phyloP scores from a whole-genome alignment of 2,329 filamentous ascomycete genomes.

The Ophiocordyceps polyrhachis-furcata region DNA sequence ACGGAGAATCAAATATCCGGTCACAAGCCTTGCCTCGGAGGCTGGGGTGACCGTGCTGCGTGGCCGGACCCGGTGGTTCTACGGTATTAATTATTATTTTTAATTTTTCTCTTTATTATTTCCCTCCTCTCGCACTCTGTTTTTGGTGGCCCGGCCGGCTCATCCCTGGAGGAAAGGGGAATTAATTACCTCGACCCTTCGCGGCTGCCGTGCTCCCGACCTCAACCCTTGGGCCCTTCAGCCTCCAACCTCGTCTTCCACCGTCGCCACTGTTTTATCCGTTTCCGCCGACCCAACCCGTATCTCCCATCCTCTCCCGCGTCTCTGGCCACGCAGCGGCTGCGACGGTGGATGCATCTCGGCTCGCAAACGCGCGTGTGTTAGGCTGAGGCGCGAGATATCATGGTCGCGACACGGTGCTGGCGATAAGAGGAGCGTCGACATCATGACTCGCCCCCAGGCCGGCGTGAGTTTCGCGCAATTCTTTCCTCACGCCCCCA shows the following conservation, averaged over 20 bases:
- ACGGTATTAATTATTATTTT: not conserved
- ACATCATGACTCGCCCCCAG: constrained; percentile 62
- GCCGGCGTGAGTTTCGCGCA: constrained; percentile 62
- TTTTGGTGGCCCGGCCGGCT: not conserved
- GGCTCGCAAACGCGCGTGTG: not conserved
- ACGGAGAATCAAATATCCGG: not conserved
- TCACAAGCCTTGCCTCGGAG: not conserved
- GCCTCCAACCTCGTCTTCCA: not conserved
- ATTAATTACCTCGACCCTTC: not conserved
- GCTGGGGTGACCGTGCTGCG: not conserved
- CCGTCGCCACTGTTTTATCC: not conserved
- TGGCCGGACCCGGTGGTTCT: not conserved
- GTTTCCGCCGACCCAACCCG: not conserved
- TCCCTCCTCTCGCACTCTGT: too few relatives aligned
- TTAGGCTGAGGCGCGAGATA: constrained; percentile 21
- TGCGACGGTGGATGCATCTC: not conserved
- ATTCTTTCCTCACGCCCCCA: constrained; percentile 68
- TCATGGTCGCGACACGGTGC: constrained; percentile 37
- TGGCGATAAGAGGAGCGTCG: constrained; percentile 30
- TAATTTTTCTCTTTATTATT: too few relatives aligned
- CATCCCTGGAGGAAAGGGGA: not conserved
- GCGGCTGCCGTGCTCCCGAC: not conserved
- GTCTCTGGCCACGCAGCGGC: not conserved
- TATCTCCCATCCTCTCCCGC: not conserved
- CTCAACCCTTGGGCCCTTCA: not conserved